Evolutionary conservation across 1,139 yeast species (phyloP), one percentile per base, ranked within the genome.

Genomic region (Hansenula sp.): DNA sequence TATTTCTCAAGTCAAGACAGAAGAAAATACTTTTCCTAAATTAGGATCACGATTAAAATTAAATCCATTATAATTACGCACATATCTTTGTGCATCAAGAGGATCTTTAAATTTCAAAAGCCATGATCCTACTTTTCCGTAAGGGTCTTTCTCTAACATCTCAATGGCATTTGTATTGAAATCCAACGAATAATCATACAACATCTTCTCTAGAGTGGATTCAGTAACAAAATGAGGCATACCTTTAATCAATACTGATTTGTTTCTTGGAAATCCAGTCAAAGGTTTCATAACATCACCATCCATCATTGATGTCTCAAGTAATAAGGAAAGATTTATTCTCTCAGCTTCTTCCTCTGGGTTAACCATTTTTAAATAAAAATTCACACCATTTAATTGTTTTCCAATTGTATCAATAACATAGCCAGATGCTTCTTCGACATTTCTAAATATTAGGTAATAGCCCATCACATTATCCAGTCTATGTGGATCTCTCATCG

Each of bases 1-100:
- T n/a, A 13, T 38, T 20, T n/a, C n/a, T 27, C 17, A 25, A 17
- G 14, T 26, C n/a, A 28, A 31, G 26, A 36, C 29, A 28, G 10
- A 12, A 9, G 32, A 64, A 36, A 61, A 65, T 11, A 70, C 55
- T 24, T 60, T 53, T 2, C 71, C 69, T 37, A 55, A 49, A 16
- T 49, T 44, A 3, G 47, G 45, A 5, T 68, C 61, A 32, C 59
- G 52, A 29, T 71, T 72, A 45, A 69, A 64, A 18, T 54, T 54
- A 38, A 64, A 68, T 6, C 82, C 79, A 56, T 82, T 75, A 54
- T 65, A 72, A 45, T 73, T 73, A n/a, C 77, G 57, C 2, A 73
- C 76, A 47, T 81, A 77, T 37, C 82, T 56, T 26, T 50, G 55
- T 0, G 89, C 82, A 47, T 75, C 77, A 3, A 61, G 56, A n/a